Evolutionary conservation across 2,329 filamentous ascomycete species (phyloP).

Genomic region (Penicillium sp.): DNA sequence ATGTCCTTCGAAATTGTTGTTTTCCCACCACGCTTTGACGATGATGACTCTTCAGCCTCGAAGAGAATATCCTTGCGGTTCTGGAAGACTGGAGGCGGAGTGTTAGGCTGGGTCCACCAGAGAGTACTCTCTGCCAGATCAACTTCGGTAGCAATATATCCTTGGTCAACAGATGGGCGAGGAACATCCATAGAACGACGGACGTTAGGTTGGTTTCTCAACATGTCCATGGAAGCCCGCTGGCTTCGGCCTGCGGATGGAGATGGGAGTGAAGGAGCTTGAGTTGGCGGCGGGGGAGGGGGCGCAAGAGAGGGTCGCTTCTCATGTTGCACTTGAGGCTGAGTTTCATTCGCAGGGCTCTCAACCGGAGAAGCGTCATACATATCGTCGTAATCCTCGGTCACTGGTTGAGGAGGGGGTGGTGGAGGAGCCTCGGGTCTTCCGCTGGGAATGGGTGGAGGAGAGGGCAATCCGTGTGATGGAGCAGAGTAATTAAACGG

Average conservation of each 20-base stretch:
- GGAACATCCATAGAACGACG: conserved; percentile 74
- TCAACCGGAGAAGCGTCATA: conserved; percentile 49
- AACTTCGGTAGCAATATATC: conserved; percentile 85
- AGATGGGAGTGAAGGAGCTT: conserved; percentile 44
- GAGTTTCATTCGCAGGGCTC: conserved; percentile 36
- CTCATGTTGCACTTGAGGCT: conserved; percentile 38
- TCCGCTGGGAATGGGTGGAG: conserved; percentile 20
- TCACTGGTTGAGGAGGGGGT: conserved; percentile 32
- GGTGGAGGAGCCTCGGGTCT: conserved; percentile 32
- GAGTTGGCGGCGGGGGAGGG: conserved; percentile 48
- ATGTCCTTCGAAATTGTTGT: conserved; percentile 77
- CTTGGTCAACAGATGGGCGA: conserved; percentile 75
- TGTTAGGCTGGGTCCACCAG: conserved; percentile 87
- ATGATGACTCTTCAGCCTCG: conserved; percentile 78
- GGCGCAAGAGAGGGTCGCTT: conserved; percentile 53
- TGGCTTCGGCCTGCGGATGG: conserved; percentile 49
- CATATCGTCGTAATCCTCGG: conserved; percentile 50
- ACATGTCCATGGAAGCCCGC: conserved; percentile 68
- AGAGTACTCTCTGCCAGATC: conserved; percentile 74
- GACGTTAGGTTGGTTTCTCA: conserved; percentile 53
- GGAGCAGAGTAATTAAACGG: conserved; percentile 56
- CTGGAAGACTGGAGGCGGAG: conserved; percentile 79
- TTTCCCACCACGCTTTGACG: conserved; percentile 70
- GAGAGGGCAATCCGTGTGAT: conserved; percentile 34
- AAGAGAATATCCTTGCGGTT: conserved; percentile 80